These are phyloP conservation scores for Candida stauntonica DNA, from an alignment of 805 yeast genomes.

Conservation along the genomic window DNA sequence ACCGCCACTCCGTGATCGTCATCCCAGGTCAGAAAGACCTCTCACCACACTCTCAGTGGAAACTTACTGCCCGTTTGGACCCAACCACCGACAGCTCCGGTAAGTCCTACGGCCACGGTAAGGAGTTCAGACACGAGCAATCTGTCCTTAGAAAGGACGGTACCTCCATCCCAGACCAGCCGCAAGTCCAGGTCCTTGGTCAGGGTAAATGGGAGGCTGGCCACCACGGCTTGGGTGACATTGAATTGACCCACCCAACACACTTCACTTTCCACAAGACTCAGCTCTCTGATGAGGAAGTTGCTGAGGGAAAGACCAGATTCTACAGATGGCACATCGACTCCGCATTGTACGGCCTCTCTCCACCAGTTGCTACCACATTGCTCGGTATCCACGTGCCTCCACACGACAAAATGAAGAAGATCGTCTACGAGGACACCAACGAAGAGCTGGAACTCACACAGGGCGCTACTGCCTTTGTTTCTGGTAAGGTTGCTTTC, in stretches of 20 bases:
- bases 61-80: constrained; percentile 73
- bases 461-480: constrained; percentile 88
- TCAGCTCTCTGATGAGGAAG: constrained; percentile 58
- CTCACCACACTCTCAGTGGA: constrained; percentile 70
- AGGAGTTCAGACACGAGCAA: constrained; percentile 60
- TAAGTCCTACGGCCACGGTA: constrained; percentile 81
- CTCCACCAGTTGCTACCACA: constrained; percentile 86
- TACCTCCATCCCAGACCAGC: constrained; percentile 70
- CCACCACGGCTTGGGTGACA: constrained; percentile 48
- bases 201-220: constrained; percentile 67
- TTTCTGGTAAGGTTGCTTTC: constrained; percentile 79
- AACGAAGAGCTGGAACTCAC: constrained; percentile 62
- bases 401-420: constrained; percentile 55
- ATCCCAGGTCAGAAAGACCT: constrained; percentile 69
- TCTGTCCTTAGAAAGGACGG: constrained; percentile 81
- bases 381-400: constrained; percentile 81
- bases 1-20: constrained; percentile 65
- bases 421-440: constrained; percentile 60
- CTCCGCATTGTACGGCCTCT: constrained; percentile 78
- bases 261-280: constrained; percentile 77
- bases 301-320: constrained; percentile 60
- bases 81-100: constrained; percentile 49
- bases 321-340: constrained; percentile 95
- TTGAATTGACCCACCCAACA: constrained; percentile 74
- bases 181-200: constrained; percentile 88